Evolutionary conservation across 352 stramenopile species (phyloP), one percentile per base, ranked within the genome.

Genomic region (Globisporangium radiosum): DNA sequence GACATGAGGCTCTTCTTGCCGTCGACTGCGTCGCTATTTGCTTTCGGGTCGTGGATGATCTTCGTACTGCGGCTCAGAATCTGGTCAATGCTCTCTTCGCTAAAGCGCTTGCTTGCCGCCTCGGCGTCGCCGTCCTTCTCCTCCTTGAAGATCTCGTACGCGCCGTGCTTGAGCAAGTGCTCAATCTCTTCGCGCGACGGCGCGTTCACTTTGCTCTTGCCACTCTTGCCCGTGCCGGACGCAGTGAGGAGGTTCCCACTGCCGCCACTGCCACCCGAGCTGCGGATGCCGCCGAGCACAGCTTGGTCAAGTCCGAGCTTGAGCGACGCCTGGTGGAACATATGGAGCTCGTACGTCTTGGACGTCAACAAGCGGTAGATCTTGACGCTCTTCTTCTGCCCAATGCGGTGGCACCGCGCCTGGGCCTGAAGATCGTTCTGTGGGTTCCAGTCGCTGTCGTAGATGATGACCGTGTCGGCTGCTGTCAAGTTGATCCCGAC

Each of bases 381-480:
- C 60, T 97, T 97, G 38, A 98, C 92, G 47, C 74, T 89, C 60
- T 97, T 97, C 60, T 88, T 97, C 64, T 98, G 92, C 4, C 92
- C 92, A 55, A 98, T 97, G 25, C 92, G 84, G 69, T 98, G 92
- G 59, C 88, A 97, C 36, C 89, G 88, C 36, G 91, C 90, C 68
- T 96, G 87, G 0, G 91, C 91, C 66, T 97, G 91, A 36, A 97
- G 70, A 66, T 97, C 90, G 54, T 97, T 97, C 64, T 98, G 97
- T 5, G 97, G 96, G 65, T 99, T 99, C 97, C 97, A 99, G 74
- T 99, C 97, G 57, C 76, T 97, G 74, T 99, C 96, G 71, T 98
- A 99, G 52, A 99, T 95, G 63, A 95, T 95, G 7, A 94, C 86
- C 4, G 85, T 94, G 61, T 95, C 87, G 5, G 87, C 87, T 0